phyloP scores from a whole-genome alignment of 106 monocot species.

The Acorus gramineus region DNA sequence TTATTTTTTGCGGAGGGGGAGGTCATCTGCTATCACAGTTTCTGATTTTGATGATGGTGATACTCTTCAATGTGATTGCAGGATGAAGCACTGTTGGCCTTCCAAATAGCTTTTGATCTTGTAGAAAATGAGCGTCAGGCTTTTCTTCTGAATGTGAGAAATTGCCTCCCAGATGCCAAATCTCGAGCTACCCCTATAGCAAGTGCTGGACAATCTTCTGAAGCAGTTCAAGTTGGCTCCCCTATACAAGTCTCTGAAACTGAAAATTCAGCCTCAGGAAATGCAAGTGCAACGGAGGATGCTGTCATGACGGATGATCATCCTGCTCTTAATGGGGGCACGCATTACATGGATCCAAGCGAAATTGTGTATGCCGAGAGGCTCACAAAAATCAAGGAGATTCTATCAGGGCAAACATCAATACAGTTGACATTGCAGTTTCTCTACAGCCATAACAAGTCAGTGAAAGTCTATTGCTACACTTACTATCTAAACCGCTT shows the following conservation, averaged over 20 bases:
- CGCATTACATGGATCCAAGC: conserved; percentile 30
- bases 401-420: conserved; percentile 85
- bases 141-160: conserved; percentile 65
- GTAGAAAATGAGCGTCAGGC: conserved; percentile 97
- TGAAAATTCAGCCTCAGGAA: conserved; percentile 12
- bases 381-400: conserved; percentile 68
- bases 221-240: conserved; percentile 12
- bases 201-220: conserved; percentile 8
- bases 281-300: conserved; percentile 22
- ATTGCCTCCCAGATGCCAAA: conserved; percentile 29
- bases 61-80: conserved; percentile 17
- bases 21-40: not conserved
- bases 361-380: conserved; percentile 50
- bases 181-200: conserved; percentile 9
- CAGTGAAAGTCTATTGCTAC: not conserved
- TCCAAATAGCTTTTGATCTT: conserved; percentile 96
- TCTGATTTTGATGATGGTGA: not conserved
- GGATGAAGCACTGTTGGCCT: conserved; percentile 91
- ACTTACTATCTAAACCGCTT: too few species aligned
- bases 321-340: conserved; percentile 22
- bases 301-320: conserved; percentile 29
- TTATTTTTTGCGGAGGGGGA: not conserved
- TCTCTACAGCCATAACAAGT: conserved; percentile 95
- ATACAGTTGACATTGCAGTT: conserved; percentile 94
- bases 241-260: conserved; percentile 16